These are phyloP conservation scores for Talaromyces sp. DNA, from an alignment of 2,329 filamentous ascomycete genomes.

Conservation along the genomic window DNA sequence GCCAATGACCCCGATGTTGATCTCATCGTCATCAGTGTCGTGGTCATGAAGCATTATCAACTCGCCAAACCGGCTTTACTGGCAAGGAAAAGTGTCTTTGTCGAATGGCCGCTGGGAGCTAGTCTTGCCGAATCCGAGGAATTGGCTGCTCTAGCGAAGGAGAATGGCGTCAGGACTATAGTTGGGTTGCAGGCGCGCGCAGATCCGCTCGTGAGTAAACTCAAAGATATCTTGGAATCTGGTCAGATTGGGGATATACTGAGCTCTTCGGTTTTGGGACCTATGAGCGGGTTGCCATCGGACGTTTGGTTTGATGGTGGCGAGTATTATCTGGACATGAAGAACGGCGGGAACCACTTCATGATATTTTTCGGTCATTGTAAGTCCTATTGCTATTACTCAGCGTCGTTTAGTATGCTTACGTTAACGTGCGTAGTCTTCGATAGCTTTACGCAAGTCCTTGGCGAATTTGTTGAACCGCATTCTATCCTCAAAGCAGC, in stretches of 20 bases:
- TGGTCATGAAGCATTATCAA: not conserved
- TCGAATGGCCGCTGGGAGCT: constrained; percentile 13
- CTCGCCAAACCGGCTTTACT: constrained; percentile 8
- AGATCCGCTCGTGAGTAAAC: constrained; percentile 8
- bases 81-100: constrained; percentile 12
- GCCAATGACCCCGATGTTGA: constrained; percentile 10
- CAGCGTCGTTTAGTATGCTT: not conserved
- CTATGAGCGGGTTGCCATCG: not conserved
- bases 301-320: constrained; percentile 7
- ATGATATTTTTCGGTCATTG: constrained; percentile 15
- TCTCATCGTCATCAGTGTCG: constrained; percentile 11
- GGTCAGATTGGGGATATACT: not conserved
- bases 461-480: constrained; percentile 8
- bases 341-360: constrained; percentile 6
- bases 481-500: constrained; percentile 11
- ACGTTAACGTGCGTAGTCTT: constrained; percentile 1
- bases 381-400: not conserved
- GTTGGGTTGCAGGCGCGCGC: constrained; percentile 13
- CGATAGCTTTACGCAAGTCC: constrained; percentile 11
- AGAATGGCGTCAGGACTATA: constrained; percentile 4
- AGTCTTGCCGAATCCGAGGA: not conserved
- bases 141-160: not conserved
- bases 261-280: constrained; percentile 8
- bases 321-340: constrained; percentile 13
- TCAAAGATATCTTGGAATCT: not conserved